Evolutionary conservation across 2,329 filamentous ascomycete genomes (phyloP).

Genomic region (Triangularia verruculosa): DNA sequence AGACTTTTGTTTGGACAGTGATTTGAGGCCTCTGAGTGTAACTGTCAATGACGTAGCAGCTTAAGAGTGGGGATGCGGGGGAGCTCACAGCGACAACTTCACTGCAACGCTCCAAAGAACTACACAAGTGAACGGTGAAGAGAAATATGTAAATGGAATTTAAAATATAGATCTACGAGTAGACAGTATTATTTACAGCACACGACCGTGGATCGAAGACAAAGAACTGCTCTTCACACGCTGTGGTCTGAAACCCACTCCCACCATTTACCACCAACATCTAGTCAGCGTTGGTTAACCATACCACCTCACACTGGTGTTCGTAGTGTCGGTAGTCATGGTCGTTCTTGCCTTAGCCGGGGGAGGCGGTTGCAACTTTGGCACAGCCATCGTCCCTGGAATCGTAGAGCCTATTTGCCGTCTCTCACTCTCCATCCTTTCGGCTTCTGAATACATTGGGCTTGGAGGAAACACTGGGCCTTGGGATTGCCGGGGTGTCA

Average conservation of each 20-base stretch:
- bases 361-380: conserved; percentile 6
- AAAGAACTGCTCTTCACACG: not conserved
- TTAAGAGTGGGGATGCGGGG: not conserved
- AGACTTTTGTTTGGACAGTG: too few relatives aligned
- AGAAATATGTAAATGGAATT: not conserved
- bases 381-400: conserved; percentile 1
- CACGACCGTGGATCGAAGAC: not conserved
- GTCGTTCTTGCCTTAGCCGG: conserved; percentile 19
- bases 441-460: conserved; percentile 7
- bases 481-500: conserved; percentile 20
- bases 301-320: conserved; percentile 16
- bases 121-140: not conserved
- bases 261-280: not conserved
- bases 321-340: conserved; percentile 23
- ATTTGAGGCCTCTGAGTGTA: not conserved
- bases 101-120: not conserved
- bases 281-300: conserved; percentile 7
- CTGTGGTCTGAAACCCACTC: not conserved
- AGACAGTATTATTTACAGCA: conserved; percentile 1
- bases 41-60: not conserved
- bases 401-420: not conserved
- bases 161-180: not conserved
- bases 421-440: not conserved
- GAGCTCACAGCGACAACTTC: not conserved
- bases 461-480: conserved; percentile 19